Evolutionary conservation across 345 rosid genomes (phyloP).

Genomic region (Brassica juncea): DNA sequence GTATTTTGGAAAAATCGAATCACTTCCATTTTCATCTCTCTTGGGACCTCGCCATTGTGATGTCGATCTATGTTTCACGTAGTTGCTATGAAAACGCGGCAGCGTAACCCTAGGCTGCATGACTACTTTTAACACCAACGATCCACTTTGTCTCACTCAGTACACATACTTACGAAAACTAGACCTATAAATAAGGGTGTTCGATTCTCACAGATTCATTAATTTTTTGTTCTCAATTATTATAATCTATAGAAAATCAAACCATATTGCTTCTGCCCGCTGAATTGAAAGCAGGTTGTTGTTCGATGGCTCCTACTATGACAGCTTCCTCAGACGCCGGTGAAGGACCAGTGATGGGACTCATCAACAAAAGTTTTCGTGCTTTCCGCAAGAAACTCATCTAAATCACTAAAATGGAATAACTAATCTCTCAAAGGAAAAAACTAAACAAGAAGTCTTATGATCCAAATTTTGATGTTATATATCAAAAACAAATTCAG

Average conservation of each 20-base stretch:
- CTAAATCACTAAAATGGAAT: constrained; percentile 81
- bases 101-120: background rate
- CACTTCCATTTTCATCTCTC: background rate
- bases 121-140: background rate
- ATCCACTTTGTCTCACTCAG: background rate
- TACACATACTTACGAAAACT: background rate
- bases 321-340: constrained; percentile 54
- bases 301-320: constrained; percentile 38
- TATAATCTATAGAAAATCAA: background rate
- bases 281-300: background rate
- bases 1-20: background rate
- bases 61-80: background rate
- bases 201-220: background rate
- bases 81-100: background rate
- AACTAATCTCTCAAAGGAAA: constrained; percentile 66
- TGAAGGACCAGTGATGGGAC: constrained; percentile 77
- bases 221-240: background rate
- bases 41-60: background rate
- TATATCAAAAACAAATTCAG: too few relatives aligned
- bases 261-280: background rate
- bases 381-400: constrained; percentile 82
- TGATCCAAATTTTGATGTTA: constrained; percentile 52
- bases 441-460: constrained; percentile 70
- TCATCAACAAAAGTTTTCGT: constrained; percentile 86
- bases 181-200: background rate